Evolutionary conservation across 768 basidiomycete genomes (phyloP), one percentile per base, ranked within the genome.

Genomic region (Sporobolomyces phaffii): DNA sequence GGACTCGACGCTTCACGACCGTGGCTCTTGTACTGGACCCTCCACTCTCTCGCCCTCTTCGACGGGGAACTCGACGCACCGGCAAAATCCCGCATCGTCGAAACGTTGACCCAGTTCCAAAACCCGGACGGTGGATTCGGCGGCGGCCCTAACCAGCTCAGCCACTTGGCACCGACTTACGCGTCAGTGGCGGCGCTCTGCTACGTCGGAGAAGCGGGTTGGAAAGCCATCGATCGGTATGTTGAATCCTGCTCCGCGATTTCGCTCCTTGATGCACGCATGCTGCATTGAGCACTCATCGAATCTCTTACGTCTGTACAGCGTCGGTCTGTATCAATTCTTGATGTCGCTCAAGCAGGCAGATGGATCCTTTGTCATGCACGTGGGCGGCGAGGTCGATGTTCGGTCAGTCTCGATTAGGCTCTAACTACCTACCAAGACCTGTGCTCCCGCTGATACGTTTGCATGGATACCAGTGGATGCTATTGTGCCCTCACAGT

Each of bases 1-100:
- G 86, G 85, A 50, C 88, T 97, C 73, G 96, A 98, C 76, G 93
- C 94, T 0, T 92, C 90, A 72, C 87, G 94, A 73, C 89, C 96
- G 0, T 98, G 96, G 96, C 80, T 97, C 33, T 76, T 97, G 65
- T 97, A 89, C 79, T 98, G 96, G 93, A 86, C 86, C 0, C 76
- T 93, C 14, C 92, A 99, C 73, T 81, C 86, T 18, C 87, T 96
- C 73, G 87, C 88, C 72, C 75, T 85, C 62, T 58, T 70, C 41
- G 65, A 70, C 20, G 68, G 56, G 15, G 57, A 69, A 18, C 69
- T 66, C 58, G 63, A 48, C 26, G 40, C 33, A 22, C 33, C 38
- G 24, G 40, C 64, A 50, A 43, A 51, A 56, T 41, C 34, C 48
- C 92, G 92, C 58, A 84, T 85, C 14, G 86, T 92, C 68, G 82